A percentile compares a stretch with the other conserved stretches of the same genome.
phyloP scores from a whole-genome alignment of 192 early-diverging fungal species.

The Coemansia brasiliensis region DNA sequence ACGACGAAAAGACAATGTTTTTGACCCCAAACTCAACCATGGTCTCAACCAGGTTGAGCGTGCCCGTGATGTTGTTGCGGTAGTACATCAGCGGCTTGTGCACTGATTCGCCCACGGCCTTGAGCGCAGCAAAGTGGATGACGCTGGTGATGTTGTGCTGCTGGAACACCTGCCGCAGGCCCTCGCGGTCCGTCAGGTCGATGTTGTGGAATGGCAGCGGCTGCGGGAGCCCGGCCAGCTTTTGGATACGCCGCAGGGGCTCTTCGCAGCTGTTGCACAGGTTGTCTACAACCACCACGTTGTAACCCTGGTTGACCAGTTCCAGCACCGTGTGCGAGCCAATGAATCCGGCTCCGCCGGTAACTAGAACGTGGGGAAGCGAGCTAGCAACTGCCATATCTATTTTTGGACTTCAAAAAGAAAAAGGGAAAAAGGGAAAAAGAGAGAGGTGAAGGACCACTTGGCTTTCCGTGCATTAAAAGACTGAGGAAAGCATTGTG shows the following conservation, averaged over 20 bases:
- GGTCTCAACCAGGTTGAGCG: conserved; percentile 76
- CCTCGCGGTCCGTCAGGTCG: conserved; percentile 72
- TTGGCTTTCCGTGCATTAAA: no score
- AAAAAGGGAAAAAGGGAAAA: background rate
- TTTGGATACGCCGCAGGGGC: conserved; percentile 65
- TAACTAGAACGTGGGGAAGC: conserved; percentile 57
- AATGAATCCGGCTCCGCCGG: conserved; percentile 86
- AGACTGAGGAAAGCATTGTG: no score
- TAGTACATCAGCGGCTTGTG: conserved; percentile 85
- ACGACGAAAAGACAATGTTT: conserved; percentile 93
- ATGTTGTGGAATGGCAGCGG: conserved; percentile 69
- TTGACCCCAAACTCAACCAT: conserved; percentile 83
- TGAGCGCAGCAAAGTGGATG: conserved; percentile 89
- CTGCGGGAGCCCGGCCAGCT: conserved; percentile 57
- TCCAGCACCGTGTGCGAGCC: conserved; percentile 93
- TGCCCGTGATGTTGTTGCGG: conserved; percentile 91
- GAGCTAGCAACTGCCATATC: conserved; percentile 1
- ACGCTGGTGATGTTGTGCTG: conserved; percentile 68
- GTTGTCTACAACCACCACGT: conserved; percentile 92
- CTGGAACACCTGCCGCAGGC: conserved; percentile 69
- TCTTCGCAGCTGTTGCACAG: conserved; percentile 79
- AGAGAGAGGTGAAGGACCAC: no score
- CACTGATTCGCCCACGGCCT: conserved; percentile 82
- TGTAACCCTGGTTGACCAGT: conserved; percentile 69
- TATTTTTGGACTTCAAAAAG: background rate